Base-by-base conservation (phyloP, 177 flowering plant species). In the Tripterygium wilfordii region DNA sequence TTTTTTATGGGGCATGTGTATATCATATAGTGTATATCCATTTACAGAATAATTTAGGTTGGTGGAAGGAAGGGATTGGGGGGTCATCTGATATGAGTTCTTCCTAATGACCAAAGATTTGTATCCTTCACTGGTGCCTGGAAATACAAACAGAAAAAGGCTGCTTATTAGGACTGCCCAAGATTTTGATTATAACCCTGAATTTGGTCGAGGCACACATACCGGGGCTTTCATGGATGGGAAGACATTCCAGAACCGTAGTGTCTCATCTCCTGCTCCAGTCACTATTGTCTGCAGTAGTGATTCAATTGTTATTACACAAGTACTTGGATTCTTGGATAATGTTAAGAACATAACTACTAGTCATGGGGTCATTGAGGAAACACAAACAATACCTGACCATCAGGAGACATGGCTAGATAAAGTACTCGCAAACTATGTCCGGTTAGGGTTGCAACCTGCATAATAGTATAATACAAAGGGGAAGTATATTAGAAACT, bases 401-500 rank as follows among this genome's bases (percentile, higher is more conserved):
- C 99, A 63, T 94, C 99, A 0, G 99, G 99, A 8, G 99, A 94
- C 72, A 65, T 72, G 28, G 99, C 89, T 50, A 94, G 88, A 66
- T 94, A 94, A 12, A 94, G 83, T 10, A 89, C 99, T 54, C 99
- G 64, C 52, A 87, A 31, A 62, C 81, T 83, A 57, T 94, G 97
- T 9, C 99, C 99, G 22, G 91, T 88, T 56, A 94, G 67, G 45
- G 99, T 94, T 22, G 97, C 97, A 43, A 92, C 98, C 97, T 90
- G 43, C n/a, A n/a, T n/a, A n/a, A n/a, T n/a, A n/a, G n/a, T n/a
- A n/a, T n/a, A n/a, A n/a, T n/a, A n/a, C n/a, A n/a, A n/a, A n/a
- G n/a, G n/a, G n/a, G n/a, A n/a, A n/a, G n/a, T n/a, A n/a, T n/a
- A n/a, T n/a, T n/a, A n/a, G n/a, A n/a, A n/a, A n/a, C n/a, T n/a